Percentiles rank a stretch among this genome's conserved stretches.
Evolutionary conservation across 352 stramenopile species (phyloP).

Genomic region (Globisporangium echinulatum): DNA sequence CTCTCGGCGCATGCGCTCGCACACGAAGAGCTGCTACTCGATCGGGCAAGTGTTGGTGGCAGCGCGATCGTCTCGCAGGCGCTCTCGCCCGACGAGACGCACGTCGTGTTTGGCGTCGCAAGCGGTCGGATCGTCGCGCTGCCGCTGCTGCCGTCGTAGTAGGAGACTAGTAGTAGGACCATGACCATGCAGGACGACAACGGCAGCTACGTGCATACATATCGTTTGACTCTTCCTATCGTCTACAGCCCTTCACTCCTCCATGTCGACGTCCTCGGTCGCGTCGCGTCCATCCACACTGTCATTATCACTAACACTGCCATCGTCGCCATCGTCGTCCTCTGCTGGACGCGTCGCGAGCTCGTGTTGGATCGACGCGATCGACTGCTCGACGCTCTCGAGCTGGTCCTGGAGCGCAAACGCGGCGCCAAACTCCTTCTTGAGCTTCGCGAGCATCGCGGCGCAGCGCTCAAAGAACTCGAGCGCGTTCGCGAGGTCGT

Average conservation of each 20-base stretch:
- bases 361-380: constrained; percentile 39
- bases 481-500: constrained; percentile 70
- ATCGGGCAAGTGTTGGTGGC: constrained; percentile 29
- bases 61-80: constrained; percentile 53
- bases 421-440: constrained; percentile 59
- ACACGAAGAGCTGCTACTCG: constrained; percentile 46
- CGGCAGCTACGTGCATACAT: constrained; percentile 20
- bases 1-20: constrained; percentile 43
- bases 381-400: constrained; percentile 64
- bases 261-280: constrained; percentile 76
- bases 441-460: constrained; percentile 73
- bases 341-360: constrained; percentile 54
- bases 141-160: constrained; percentile 24
- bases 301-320: constrained; percentile 30
- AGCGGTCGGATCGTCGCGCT: constrained; percentile 46
- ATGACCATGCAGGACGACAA: background rate
- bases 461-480: constrained; percentile 85
- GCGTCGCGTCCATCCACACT: constrained; percentile 25
- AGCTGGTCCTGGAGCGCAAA: constrained; percentile 79
- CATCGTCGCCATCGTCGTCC: constrained; percentile 45
- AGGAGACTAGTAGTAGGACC: background rate
- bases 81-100: constrained; percentile 68
- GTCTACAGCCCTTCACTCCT: constrained; percentile 37
- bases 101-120: constrained; percentile 64
- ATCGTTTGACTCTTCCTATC: constrained; percentile 16